phyloP scores from a whole-genome alignment of 2,329 filamentous ascomycete species.

The Fusarium anthophilum region DNA sequence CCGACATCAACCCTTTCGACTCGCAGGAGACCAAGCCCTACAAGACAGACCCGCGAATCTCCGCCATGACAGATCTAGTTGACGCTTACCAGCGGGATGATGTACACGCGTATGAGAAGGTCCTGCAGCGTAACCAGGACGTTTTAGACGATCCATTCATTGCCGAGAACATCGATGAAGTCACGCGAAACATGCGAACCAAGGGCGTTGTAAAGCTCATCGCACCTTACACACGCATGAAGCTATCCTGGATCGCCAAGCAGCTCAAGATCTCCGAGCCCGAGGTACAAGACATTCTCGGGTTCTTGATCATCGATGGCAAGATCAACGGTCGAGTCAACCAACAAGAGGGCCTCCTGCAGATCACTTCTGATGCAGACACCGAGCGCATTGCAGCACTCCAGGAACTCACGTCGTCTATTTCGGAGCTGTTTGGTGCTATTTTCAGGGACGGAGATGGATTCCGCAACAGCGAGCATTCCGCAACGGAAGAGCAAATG shows the following conservation, averaged over 20 bases:
- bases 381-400: constrained; percentile 78
- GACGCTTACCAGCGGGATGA: constrained; percentile 97
- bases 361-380: constrained; percentile 80
- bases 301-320: constrained; percentile 90
- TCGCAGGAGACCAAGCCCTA: constrained; percentile 99
- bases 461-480: constrained; percentile 54
- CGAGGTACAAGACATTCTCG: constrained; percentile 95
- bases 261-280: constrained; percentile 85
- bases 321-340: constrained; percentile 90
- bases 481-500: constrained; percentile 43
- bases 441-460: constrained; percentile 84
- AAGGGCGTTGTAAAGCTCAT: constrained; percentile 95
- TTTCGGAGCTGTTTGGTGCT: constrained; percentile 74
- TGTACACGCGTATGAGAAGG: constrained; percentile 88
- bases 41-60: constrained; percentile 92
- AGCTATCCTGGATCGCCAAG: constrained; percentile 84
- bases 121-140: constrained; percentile 87
- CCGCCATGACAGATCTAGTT: constrained; percentile 96
- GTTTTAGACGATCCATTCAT: constrained; percentile 94
- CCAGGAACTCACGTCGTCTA: constrained; percentile 74
- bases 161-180: constrained; percentile 98
- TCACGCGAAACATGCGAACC: constrained; percentile 97
- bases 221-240: constrained; percentile 93
- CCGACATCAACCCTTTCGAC: constrained; percentile 98
- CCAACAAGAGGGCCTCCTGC: constrained; percentile 83